Evolutionary conservation across 2,329 filamentous ascomycete genomes (phyloP).

Genomic region (Penicillium sp.): DNA sequence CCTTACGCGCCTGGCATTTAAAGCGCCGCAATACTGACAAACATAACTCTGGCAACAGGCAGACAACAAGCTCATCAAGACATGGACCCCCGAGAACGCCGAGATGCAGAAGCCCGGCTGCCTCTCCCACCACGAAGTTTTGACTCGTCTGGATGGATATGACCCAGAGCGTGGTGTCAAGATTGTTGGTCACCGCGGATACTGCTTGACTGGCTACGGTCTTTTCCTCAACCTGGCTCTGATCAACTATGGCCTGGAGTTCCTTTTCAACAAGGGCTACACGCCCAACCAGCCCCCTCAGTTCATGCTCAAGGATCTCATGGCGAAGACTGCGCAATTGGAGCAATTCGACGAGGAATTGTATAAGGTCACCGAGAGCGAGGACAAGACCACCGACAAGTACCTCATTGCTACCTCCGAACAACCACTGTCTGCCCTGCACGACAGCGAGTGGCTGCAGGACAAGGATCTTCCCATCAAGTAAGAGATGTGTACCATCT

Average conservation of each 20-base stretch:
- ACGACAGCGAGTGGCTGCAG: constrained; percentile 90
- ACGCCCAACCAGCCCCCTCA: constrained; percentile 81
- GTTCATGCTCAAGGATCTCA: constrained; percentile 92
- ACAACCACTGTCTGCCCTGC: constrained; percentile 89
- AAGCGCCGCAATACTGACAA: not conserved
- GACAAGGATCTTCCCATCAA: constrained; percentile 84
- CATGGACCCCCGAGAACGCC: constrained; percentile 76
- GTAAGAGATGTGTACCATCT: constrained; percentile 41
- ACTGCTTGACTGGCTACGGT: constrained; percentile 87
- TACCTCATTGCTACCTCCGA: constrained; percentile 81
- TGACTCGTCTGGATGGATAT: constrained; percentile 83
- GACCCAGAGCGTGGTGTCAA: constrained; percentile 92
- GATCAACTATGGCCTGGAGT: constrained; percentile 92
- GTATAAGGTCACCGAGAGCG: constrained; percentile 87
- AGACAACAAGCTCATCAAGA: constrained; percentile 73
- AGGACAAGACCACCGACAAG: constrained; percentile 85
- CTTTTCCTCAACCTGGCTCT: constrained; percentile 90
- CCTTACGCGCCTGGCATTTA: not conserved
- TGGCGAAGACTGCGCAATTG: constrained; percentile 97
- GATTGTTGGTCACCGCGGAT: constrained; percentile 89
- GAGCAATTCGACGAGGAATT: constrained; percentile 97
- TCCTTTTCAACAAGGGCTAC: constrained; percentile 77
- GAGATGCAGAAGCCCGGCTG: constrained; percentile 70
- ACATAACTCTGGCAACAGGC: constrained; percentile 51
- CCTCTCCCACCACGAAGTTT: constrained; percentile 93